Evolutionary conservation across 768 basidiomycete genomes (phyloP).

Genomic region (Lyophyllum shimeji): DNA sequence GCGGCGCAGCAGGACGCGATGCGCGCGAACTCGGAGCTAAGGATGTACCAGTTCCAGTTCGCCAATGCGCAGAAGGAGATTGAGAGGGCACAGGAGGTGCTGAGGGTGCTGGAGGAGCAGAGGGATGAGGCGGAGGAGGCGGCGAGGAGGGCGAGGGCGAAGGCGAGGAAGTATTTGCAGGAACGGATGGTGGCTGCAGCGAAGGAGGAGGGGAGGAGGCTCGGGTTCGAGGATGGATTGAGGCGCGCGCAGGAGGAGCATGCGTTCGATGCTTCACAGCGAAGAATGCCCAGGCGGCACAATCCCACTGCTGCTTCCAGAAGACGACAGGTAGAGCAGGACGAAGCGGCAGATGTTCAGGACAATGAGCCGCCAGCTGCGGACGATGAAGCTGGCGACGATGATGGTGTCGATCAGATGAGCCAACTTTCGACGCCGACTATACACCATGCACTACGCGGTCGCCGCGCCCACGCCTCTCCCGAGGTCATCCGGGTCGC

Average conservation of each 20-base stretch:
- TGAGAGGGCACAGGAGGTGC: constrained; percentile 45
- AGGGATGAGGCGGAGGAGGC: constrained; percentile 58
- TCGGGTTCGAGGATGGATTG: constrained; percentile 51
- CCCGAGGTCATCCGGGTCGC: constrained; percentile 6
- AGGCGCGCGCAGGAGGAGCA: constrained; percentile 34
- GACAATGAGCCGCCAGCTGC: neutral
- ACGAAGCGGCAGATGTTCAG: neutral
- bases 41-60: constrained; percentile 38
- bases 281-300: neutral
- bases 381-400: neutral
- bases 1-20: constrained; percentile 36
- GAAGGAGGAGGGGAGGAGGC: constrained; percentile 56
- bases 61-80: constrained; percentile 50
- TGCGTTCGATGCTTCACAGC: constrained; percentile 3
- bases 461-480: neutral
- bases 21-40: constrained; percentile 35
- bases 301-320: neutral
- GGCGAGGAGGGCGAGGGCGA: constrained; percentile 49
- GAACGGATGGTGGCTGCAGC: constrained; percentile 51
- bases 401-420: constrained; percentile 2
- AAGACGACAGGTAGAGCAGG: neutral
- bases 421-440: constrained; percentile 13
- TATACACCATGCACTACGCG: constrained; percentile 1
- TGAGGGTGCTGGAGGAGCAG: constrained; percentile 48
- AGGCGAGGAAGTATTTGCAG: constrained; percentile 50